These are phyloP conservation scores for Serendipita vermifera DNA, from an alignment of 768 basidiomycete species.

Conservation along the genomic window DNA sequence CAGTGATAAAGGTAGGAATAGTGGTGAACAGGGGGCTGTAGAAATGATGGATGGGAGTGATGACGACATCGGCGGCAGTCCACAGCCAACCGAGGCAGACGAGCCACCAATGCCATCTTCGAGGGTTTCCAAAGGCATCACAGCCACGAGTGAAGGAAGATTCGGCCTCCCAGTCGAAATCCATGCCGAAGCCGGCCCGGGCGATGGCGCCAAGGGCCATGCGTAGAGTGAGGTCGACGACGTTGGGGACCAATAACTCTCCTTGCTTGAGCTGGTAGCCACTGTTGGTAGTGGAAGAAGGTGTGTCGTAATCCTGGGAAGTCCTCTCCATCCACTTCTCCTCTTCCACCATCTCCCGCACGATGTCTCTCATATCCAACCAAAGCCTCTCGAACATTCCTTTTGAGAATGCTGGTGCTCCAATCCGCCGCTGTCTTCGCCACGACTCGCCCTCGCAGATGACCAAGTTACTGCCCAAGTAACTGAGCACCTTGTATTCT, in stretches of 20 bases:
- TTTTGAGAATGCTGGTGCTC: conserved; percentile 5
- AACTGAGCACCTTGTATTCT: conserved; percentile 32
- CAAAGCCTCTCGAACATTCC: conserved; percentile 9
- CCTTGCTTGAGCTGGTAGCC: not conserved
- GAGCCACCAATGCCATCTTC: not conserved
- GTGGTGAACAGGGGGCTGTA: not conserved
- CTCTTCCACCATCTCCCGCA: conserved; percentile 4
- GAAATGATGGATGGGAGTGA: not conserved
- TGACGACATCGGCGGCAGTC: not conserved
- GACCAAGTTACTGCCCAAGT: conserved; percentile 51
- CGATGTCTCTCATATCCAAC: conserved; percentile 8
- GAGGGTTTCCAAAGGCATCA: not conserved
- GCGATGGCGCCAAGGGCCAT: conserved; percentile 6
- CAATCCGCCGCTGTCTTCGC: conserved; percentile 18
- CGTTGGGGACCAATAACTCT: not conserved
- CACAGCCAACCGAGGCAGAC: not conserved
- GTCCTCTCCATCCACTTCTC: not conserved
- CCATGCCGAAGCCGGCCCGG: conserved; percentile 2
- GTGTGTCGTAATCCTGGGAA: not conserved
- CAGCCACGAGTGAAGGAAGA: not conserved
- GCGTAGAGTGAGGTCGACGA: conserved; percentile 5
- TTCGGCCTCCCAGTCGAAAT: conserved; percentile 5
- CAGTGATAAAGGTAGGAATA: not conserved
- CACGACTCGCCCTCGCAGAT: conserved; percentile 50
- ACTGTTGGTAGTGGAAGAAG: not conserved